Evolutionary conservation across 1,139 yeast genomes (phyloP).

Genomic region (Debaryomycetaceae sp.): DNA sequence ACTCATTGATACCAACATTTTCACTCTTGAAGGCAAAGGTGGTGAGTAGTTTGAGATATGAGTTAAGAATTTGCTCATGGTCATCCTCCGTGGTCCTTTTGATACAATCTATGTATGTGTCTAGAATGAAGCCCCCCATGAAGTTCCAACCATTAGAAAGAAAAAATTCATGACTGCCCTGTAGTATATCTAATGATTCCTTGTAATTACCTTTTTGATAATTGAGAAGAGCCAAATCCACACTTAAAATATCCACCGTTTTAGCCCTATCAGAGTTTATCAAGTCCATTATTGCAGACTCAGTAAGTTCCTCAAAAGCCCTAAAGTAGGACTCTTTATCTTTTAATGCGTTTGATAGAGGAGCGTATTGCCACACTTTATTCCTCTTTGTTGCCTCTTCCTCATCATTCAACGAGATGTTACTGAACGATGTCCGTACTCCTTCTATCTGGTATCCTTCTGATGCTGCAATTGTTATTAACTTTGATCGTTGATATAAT

Average conservation of each 20-base stretch:
- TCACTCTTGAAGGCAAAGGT: constrained; percentile 18
- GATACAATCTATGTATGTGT: constrained; percentile 67
- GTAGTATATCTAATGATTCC: constrained; percentile 60
- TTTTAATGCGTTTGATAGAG: constrained; percentile 12
- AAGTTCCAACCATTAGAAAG: constrained; percentile 69
- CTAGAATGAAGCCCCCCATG: constrained; percentile 63
- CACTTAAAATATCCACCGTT: constrained; percentile 68
- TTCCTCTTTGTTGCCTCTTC: constrained; percentile 1
- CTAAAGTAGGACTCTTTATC: constrained; percentile 17
- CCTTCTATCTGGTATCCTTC: constrained; percentile 32
- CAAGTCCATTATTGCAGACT: constrained; percentile 42
- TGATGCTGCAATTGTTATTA: constrained; percentile 33
- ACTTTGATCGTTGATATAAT: constrained; percentile 40
- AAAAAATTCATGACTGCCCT: constrained; percentile 67
- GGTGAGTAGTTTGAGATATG: constrained; percentile 34
- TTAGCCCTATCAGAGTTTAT: constrained; percentile 50
- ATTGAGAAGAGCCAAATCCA: constrained; percentile 76
- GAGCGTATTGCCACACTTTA: constrained; percentile 10
- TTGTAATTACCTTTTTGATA: constrained; percentile 56
- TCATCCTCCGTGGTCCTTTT: constrained; percentile 35
- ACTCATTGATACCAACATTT: constrained; percentile 29
- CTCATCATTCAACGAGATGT: constrained; percentile 15
- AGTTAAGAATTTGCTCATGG: constrained; percentile 21
- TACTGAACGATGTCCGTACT: constrained; percentile 19
- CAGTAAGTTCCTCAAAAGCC: constrained; percentile 37